Evolutionary conservation across 306 rosid species (phyloP).

Genomic region (Phaseolus lunatus): DNA sequence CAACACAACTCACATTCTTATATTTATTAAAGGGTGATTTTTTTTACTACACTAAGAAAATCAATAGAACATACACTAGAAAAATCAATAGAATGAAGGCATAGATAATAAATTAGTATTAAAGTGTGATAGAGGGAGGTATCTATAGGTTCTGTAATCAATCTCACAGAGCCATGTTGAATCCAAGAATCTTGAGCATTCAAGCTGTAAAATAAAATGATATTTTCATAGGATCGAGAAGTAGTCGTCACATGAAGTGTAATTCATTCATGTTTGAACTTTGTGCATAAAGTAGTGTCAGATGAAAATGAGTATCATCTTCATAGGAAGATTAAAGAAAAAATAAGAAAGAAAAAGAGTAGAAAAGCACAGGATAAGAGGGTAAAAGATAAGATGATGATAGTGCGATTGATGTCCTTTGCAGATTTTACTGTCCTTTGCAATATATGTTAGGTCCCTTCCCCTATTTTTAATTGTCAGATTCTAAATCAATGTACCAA

Average conservation of each 20-base stretch:
- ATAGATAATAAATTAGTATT: no score
- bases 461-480: conserved; percentile 15
- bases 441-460: conserved; percentile 29
- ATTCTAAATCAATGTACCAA: conserved; percentile 31
- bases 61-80: no score
- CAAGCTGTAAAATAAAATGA: neutral
- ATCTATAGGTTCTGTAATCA: neutral
- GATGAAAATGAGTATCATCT: conserved; percentile 24
- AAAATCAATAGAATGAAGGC: no score
- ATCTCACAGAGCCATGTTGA: neutral
- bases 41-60: no score
- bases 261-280: conserved; percentile 32
- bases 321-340: neutral
- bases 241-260: conserved; percentile 1
- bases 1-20: neutral
- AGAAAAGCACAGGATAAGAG: conserved; percentile 25
- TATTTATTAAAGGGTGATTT: neutral
- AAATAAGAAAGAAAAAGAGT: neutral
- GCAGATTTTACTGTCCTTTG: conserved; percentile 39
- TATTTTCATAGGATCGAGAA: neutral
- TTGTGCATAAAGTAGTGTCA: conserved; percentile 33
- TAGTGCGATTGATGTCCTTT: conserved; percentile 36
- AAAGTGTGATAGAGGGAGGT: neutral
- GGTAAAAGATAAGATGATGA: conserved; percentile 28
- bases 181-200: neutral